A percentile compares a stretch with the other conserved stretches of the same genome.
Conservation (phyloP, 305 asterid genomes). For the Ilex paraguariensis region DNA sequence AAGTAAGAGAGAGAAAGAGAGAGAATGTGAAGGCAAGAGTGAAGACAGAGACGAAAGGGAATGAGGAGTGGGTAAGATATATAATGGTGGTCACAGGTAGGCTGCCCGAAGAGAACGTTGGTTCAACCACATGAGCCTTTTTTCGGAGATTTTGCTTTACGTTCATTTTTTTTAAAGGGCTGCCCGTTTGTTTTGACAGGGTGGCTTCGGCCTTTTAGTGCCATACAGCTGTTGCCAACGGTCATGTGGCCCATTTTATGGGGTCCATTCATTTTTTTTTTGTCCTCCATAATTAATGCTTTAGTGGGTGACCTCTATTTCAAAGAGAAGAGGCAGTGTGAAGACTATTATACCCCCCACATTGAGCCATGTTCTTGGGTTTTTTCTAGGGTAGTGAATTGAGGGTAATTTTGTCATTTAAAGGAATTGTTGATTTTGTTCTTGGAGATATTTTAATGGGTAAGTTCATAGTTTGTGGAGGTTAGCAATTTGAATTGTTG, state of each 20-base stretch:
- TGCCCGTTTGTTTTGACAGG: constrained; percentile 28
- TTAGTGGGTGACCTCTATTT: constrained; percentile 1
- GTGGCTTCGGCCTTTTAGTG: constrained; percentile 16
- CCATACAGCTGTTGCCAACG: constrained; percentile 37
- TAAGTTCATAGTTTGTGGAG: neutral
- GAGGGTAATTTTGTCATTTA: neutral
- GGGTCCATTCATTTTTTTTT: constrained; percentile 9
- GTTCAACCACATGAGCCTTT: neutral
- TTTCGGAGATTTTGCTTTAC: neutral
- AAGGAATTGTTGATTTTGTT: no score
- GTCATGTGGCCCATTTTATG: constrained; percentile 5
- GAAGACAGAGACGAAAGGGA: neutral
- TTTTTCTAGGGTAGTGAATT: neutral
- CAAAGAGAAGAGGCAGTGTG: neutral
- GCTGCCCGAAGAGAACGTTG: constrained; percentile 24
- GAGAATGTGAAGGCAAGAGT: neutral
- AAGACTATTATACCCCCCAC: neutral
- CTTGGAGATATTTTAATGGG: constrained; percentile 1
- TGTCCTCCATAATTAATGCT: neutral
- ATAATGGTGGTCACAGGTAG: constrained; percentile 16
- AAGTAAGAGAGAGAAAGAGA: neutral
- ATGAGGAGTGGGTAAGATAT: neutral
- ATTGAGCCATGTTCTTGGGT: constrained; percentile 6
- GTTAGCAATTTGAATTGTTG: neutral
- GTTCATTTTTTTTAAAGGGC: neutral